Base-by-base conservation (phyloP, 2,329 filamentous ascomycete species). In the Cryphonectria nitschkei region DNA sequence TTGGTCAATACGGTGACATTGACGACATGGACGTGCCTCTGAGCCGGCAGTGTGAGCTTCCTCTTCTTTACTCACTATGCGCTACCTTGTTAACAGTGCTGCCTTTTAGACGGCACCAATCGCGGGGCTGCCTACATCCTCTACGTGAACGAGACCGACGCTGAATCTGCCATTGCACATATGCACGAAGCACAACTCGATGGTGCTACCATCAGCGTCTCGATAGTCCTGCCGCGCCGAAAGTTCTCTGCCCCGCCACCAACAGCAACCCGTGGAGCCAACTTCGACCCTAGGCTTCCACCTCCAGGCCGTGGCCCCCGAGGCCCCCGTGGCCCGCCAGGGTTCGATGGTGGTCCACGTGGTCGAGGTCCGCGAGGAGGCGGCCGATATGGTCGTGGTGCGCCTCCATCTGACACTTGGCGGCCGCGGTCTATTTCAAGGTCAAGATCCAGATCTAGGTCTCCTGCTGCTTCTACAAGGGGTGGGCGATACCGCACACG, bases 171-270 rank as follows among this genome's bases (percentile, higher is more conserved):
- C 39, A 97, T 98, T 76, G 90, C 95, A 26, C 93, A 97, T 79
- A 98, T 99, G 96, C 96, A 99, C 81, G 96, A 99, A 82, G 94
- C 93, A n/a, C 93, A 97, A 78, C 83, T 97, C 39, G 95, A 98
- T 80, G 94, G 94, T 67, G 89, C 91, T 32, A 86, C 90, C 54
- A 90, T 98, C 77, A 92, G 92, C 77, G 95, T 98, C 65, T 96
- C 93, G 61, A 96, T 98, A 75, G 93, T 97, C 37, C 85, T 97
- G 50, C 94, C 94, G 0, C 89, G 92, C 65, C 90, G 92, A 76
- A 93, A 94, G 76, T 93, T 97, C 77, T 95, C 93, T 8, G 90
- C 89, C 26, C 89, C 92, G 62, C 95, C 95, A 22, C 93, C 93
- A 1, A 88, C 88, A 6, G 89, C 92, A 67, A 88, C 91, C 66